These are phyloP conservation scores for Mycena leptocephala DNA, from an alignment of 768 basidiomycete genomes.

Conservation along the genomic window DNA sequence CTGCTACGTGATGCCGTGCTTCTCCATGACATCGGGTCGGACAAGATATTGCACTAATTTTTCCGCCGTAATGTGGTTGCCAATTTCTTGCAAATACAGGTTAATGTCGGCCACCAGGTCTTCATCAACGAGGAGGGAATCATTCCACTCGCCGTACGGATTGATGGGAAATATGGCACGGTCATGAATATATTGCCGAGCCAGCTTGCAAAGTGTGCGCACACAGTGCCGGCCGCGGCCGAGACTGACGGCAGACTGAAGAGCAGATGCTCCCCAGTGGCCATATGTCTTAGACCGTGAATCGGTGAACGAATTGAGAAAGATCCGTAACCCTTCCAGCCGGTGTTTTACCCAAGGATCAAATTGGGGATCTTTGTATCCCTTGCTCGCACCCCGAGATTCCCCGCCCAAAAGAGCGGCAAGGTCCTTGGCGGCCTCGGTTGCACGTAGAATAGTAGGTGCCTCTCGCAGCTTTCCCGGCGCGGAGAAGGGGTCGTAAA, in stretches of 20 bases:
- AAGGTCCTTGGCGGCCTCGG: not conserved
- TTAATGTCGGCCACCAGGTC: not conserved
- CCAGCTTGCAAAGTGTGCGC: not conserved
- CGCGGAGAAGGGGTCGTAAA: not conserved
- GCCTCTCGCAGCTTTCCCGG: slow-evolving; percentile 7
- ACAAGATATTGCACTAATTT: not conserved
- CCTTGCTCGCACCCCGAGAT: not conserved
- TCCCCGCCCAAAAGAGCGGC: not conserved
- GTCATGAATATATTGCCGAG: not conserved
- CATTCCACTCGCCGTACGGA: not conserved
- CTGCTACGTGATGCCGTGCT: not conserved
- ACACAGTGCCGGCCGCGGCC: not conserved
- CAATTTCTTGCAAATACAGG: not conserved
- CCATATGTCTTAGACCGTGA: not conserved
- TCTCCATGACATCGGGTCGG: not conserved
- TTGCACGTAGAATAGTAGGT: not conserved
- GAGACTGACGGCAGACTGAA: slow-evolving; percentile 1
- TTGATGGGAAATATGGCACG: not conserved
- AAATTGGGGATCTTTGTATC: slow-evolving; percentile 13
- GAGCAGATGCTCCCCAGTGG: slow-evolving; percentile 2
- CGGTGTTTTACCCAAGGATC: not conserved
- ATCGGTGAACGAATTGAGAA: not conserved
- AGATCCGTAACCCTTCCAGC: not conserved
- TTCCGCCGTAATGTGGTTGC: not conserved
- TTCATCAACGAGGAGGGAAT: not conserved